Evolutionary conservation across 108 stramenopile genomes (phyloP).

Genomic region (Licmophora abbreviata): DNA sequence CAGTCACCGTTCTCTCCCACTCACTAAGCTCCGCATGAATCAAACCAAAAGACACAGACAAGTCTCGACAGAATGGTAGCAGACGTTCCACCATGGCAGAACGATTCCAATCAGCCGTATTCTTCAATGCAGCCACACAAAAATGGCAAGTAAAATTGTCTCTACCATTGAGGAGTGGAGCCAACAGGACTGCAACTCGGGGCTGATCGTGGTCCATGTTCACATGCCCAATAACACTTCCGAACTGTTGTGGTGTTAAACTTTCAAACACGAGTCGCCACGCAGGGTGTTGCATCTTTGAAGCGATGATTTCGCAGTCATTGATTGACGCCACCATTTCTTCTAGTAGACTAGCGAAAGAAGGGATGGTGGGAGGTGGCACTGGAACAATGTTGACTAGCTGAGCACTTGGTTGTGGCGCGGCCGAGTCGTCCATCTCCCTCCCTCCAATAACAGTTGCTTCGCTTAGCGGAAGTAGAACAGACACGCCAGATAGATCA

Average conservation of each 20-base stretch:
- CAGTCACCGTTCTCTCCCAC: constrained; percentile 25
- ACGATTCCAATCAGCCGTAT: constrained; percentile 18
- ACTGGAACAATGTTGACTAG: background rate
- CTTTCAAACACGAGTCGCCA: constrained; percentile 24
- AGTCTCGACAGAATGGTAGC: constrained; percentile 27
- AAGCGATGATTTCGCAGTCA: constrained; percentile 18
- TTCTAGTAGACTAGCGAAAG: constrained; percentile 7
- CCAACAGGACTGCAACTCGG: constrained; percentile 17
- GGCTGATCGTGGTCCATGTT: constrained; percentile 27
- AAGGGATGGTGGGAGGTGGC: constrained; percentile 8
- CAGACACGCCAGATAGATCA: background rate
- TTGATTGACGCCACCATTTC: constrained; percentile 19
- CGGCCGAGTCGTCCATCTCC: background rate
- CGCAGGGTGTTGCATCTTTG: constrained; percentile 11
- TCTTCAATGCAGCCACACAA: constrained; percentile 22
- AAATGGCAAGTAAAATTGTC: constrained; percentile 27
- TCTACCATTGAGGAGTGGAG: constrained; percentile 6
- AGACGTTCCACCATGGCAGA: constrained; percentile 17
- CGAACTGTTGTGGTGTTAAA: constrained; percentile 22
- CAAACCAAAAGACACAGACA: constrained; percentile 12
- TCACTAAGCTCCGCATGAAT: constrained; percentile 26
- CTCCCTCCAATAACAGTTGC: background rate
- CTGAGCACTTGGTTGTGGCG: no score
- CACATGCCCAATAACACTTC: constrained; percentile 21
- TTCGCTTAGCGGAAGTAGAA: background rate